Conservation (phyloP, 1,284 basidiomycete species). For the Prillingera fragicola region DNA sequence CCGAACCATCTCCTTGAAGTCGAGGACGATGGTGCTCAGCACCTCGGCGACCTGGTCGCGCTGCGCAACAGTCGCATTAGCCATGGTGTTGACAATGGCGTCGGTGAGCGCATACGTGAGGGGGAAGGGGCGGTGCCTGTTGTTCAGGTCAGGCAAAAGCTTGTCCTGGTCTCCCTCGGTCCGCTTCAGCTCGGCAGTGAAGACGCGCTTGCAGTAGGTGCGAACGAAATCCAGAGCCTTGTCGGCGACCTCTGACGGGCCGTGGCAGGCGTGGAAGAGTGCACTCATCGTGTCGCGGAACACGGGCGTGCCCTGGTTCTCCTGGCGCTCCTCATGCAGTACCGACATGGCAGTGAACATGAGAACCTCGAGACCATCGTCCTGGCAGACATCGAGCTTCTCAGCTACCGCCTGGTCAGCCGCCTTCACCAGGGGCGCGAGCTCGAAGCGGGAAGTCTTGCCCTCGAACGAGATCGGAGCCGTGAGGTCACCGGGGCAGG, state of each 20-base stretch:
- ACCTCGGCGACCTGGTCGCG: constrained; percentile 59
- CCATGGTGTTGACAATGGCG: constrained; percentile 72
- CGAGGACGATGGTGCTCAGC: constrained; percentile 60
- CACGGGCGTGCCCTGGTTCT: constrained; percentile 33
- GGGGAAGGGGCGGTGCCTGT: constrained; percentile 33
- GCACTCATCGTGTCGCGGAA: constrained; percentile 35
- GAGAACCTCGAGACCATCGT: constrained; percentile 71
- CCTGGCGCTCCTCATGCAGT: constrained; percentile 56
- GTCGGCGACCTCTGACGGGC: constrained; percentile 17
- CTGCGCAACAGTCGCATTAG: constrained; percentile 60
- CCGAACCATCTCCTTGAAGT: constrained; percentile 58
- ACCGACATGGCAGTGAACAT: constrained; percentile 68
- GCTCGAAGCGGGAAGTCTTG: constrained; percentile 61
- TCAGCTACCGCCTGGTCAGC: constrained; percentile 64
- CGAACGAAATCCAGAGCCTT: constrained; percentile 36
- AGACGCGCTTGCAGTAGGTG: constrained; percentile 32
- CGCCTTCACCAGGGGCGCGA: constrained; percentile 67
- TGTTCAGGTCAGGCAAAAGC: constrained; percentile 24
- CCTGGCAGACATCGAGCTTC: constrained; percentile 59
- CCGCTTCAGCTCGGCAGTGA: constrained; percentile 35
- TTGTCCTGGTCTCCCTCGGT: constrained; percentile 21
- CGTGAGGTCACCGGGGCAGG: constrained; percentile 63
- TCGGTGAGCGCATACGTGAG: constrained; percentile 50
- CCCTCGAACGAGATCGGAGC: constrained; percentile 70
- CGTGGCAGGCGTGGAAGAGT: constrained; percentile 35